Evolutionary conservation across 2,329 filamentous ascomycete species (phyloP).

Genomic region (Botrytis byssoidea): DNA sequence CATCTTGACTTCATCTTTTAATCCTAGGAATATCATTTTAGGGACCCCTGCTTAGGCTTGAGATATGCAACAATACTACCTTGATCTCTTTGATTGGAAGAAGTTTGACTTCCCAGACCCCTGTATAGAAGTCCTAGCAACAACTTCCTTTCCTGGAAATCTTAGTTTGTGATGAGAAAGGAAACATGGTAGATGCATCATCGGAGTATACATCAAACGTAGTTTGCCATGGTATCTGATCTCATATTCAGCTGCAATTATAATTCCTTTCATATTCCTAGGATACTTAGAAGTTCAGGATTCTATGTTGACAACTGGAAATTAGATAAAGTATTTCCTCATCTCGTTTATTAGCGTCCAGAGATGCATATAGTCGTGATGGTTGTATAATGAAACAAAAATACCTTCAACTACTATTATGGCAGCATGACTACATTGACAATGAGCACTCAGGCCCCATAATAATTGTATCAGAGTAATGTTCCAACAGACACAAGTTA

Average conservation of each 20-base stretch:
- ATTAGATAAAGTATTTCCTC: neutral
- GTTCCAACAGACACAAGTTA: neutral
- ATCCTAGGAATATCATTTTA: neutral
- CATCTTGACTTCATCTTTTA: neutral
- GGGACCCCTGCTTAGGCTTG: neutral
- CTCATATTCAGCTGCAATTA: neutral
- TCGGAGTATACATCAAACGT: neutral
- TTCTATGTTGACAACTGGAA: neutral
- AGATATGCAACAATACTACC: neutral
- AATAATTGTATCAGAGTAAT: neutral
- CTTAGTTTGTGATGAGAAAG: too few relatives aligned
- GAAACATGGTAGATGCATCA: neutral
- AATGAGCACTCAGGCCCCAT: neutral
- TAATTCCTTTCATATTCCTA: neutral
- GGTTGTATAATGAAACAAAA: neutral
- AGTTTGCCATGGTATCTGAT: neutral
- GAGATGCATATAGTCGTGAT: neutral
- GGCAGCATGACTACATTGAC: neutral
- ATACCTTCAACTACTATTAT: neutral
- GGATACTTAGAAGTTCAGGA: neutral
- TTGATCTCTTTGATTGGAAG: neutral
- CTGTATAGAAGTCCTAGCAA: neutral
- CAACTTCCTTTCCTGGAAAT: too few relatives aligned
- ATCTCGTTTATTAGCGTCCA: neutral
- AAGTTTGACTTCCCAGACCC: accelerated